Percentiles rank a stretch among this genome's conserved stretches.
Conservation (phyloP, 495 filamentous ascomycete species). For the Xylaria acuta region DNA sequence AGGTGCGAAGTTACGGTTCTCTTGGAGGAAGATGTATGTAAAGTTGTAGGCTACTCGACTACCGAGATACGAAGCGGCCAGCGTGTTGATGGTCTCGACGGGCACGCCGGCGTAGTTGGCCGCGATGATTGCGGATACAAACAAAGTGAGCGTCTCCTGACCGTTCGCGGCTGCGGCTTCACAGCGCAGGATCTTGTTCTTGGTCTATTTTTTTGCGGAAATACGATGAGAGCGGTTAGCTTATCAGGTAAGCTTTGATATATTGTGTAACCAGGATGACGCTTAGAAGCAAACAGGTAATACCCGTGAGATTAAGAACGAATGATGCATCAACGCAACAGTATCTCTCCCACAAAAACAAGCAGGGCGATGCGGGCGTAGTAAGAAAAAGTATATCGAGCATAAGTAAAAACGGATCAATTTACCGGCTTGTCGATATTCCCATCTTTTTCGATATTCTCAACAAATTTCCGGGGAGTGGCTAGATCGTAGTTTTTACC, state of each 20-base stretch:
- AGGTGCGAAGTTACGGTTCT: slow-evolving; percentile 39
- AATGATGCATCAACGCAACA: neutral
- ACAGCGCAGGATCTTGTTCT: slow-evolving; percentile 48
- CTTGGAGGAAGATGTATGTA: slow-evolving; percentile 48
- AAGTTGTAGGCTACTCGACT: slow-evolving; percentile 49
- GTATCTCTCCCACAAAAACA: neutral
- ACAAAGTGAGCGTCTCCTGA: slow-evolving; percentile 54
- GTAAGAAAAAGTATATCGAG: neutral
- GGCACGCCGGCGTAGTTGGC: slow-evolving; percentile 50
- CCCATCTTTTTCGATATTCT: slow-evolving; percentile 43
- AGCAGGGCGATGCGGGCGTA: neutral
- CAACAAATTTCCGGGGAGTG: slow-evolving; percentile 38
- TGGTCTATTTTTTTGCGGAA: slow-evolving; percentile 18
- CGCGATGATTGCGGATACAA: slow-evolving; percentile 51
- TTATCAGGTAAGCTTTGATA: neutral
- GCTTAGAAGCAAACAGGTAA: neutral
- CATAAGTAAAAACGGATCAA: neutral
- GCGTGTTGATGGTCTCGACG: slow-evolving; percentile 43
- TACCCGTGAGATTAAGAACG: neutral
- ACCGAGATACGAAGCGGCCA: slow-evolving; percentile 46
- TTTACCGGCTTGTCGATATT: slow-evolving; percentile 45
- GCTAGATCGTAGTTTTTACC: slow-evolving; percentile 47
- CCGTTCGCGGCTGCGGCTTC: slow-evolving; percentile 51
- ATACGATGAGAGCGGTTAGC: slow-evolving; percentile 8
- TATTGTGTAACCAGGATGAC: neutral